A percentile compares a stretch with the other conserved stretches of the same genome.
These are phyloP conservation scores for Gardenia jasminoides DNA, from an alignment of 257 asterid genomes.

Conservation along the genomic window DNA sequence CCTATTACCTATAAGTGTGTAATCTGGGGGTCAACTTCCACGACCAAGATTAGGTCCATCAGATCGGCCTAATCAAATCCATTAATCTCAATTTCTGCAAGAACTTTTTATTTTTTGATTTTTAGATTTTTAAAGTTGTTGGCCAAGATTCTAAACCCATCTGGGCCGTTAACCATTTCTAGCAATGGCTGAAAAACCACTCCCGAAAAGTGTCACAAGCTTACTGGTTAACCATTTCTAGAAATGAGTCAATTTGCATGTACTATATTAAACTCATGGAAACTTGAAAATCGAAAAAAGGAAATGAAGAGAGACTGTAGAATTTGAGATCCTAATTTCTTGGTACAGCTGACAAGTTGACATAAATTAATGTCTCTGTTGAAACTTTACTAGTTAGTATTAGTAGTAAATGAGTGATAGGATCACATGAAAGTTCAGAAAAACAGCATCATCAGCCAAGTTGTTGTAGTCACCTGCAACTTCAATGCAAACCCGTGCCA, in stretches of 20 bases:
- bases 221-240: not conserved
- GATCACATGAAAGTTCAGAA: slow-evolving; percentile 73
- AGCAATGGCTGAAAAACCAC: too few relatives aligned
- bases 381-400: slow-evolving; percentile 14
- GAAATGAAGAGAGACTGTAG: slow-evolving; percentile 11
- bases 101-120: too few relatives aligned
- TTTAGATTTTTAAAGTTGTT: too few relatives aligned
- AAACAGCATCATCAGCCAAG: slow-evolving; percentile 36
- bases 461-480: slow-evolving; percentile 52
- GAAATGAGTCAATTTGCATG: not conserved
- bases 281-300: not conserved
- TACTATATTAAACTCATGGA: not conserved
- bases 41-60: too few relatives aligned
- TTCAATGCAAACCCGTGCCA: slow-evolving; percentile 65
- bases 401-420: slow-evolving; percentile 27
- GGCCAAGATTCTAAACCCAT: too few relatives aligned
- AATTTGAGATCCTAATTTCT: slow-evolving; percentile 37
- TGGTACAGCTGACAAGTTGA: slow-evolving; percentile 20
- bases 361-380: slow-evolving; percentile 28
- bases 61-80: too few relatives aligned
- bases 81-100: too few relatives aligned
- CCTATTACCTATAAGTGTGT: too few relatives aligned
- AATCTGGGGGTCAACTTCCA: too few relatives aligned
- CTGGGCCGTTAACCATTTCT: too few relatives aligned
- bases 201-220: not conserved